A percentile compares a stretch with the other conserved stretches of the same genome.
Conservation (phyloP, 139 green algal species). For the Dunaliella primolecta region DNA sequence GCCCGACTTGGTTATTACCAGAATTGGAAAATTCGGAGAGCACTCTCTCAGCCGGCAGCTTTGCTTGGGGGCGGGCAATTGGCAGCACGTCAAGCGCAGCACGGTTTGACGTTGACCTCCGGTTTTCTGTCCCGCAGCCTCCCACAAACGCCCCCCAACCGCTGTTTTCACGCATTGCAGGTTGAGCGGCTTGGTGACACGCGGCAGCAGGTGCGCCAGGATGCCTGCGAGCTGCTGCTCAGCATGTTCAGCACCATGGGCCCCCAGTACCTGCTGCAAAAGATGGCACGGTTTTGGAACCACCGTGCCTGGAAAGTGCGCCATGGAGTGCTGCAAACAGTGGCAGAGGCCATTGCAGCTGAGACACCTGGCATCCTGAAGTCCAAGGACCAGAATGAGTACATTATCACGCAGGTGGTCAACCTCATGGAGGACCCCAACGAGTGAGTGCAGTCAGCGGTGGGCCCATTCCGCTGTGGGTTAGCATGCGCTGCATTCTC, state of each 20-base stretch:
- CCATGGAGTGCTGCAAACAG: conserved; percentile 51
- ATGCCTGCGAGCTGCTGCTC: conserved; percentile 47
- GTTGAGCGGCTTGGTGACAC: conserved; percentile 46
- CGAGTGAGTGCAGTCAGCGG: conserved; percentile 31
- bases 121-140: no score
- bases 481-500: no score
- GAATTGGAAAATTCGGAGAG: no score
- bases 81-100: no score
- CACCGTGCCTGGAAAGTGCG: conserved; percentile 51
- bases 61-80: no score
- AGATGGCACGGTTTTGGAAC: conserved; percentile 39
- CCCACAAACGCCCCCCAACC: no score
- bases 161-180: no score
- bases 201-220: conserved; percentile 42
- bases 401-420: conserved; percentile 39
- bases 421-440: conserved; percentile 47
- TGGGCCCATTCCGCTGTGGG: no score
- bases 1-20: no score
- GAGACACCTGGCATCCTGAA: not conserved
- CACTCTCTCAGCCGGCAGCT: no score
- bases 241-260: conserved; percentile 19
- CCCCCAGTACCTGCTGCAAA: conserved; percentile 34
- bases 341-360: conserved; percentile 42
- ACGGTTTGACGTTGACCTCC: no score
- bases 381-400: conserved; percentile 17